Conservation (phyloP, 345 rosid species). For the Rhodomyrtus tomentosa region DNA sequence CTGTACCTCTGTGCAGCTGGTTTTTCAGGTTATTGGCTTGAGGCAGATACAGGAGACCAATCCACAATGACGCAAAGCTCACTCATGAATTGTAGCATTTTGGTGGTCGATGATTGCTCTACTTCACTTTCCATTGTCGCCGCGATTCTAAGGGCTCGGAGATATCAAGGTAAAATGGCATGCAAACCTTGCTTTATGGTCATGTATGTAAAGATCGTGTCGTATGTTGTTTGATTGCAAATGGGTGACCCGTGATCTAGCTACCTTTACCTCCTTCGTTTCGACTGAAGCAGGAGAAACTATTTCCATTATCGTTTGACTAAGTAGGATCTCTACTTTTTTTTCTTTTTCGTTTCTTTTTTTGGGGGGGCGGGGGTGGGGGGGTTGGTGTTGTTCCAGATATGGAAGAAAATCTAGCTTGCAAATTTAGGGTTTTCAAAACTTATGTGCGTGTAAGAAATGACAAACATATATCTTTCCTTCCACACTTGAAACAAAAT, state of each 20-base stretch:
- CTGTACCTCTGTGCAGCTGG: not conserved
- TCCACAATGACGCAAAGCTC: not conserved
- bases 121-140: conserved; percentile 31
- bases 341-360: too few relatives aligned
- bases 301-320: not conserved
- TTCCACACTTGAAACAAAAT: not conserved
- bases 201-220: not conserved
- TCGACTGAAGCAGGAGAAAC: not conserved
- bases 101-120: conserved; percentile 62
- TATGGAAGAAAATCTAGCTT: not conserved
- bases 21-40: not conserved
- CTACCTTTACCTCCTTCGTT: not conserved
- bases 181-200: not conserved
- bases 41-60: not conserved
- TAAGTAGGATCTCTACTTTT: not conserved
- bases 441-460: not conserved
- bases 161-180: conserved; percentile 26
- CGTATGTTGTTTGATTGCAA: not conserved
- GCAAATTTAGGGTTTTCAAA: not conserved
- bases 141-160: conserved; percentile 26
- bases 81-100: conserved; percentile 14
- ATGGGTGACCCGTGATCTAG: not conserved
- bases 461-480: not conserved
- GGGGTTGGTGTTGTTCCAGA: not conserved
- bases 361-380: not conserved